Evolutionary conservation across 2,329 filamentous ascomycete species (phyloP).

Genomic region (Thelonectria discophora): DNA sequence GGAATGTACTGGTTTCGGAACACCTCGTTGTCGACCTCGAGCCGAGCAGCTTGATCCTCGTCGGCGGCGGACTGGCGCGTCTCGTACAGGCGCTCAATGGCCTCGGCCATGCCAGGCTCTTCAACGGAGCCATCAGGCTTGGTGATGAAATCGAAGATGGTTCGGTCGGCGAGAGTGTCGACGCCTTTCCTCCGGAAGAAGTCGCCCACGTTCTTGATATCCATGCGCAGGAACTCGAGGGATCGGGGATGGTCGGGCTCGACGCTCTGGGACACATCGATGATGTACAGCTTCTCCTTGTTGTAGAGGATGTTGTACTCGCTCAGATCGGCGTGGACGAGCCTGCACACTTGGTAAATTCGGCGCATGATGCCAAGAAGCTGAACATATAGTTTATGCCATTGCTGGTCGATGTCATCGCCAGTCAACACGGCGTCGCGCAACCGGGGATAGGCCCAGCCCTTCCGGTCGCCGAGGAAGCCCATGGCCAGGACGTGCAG

Average conservation of each 20-base stretch:
- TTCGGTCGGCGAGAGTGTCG: constrained; percentile 78
- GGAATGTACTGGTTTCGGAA: constrained; percentile 98
- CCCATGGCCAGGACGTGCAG: constrained; percentile 96
- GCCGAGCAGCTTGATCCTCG: constrained; percentile 63
- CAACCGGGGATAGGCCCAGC: constrained; percentile 86
- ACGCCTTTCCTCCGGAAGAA: constrained; percentile 92
- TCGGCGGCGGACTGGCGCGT: constrained; percentile 59
- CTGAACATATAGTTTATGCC: constrained; percentile 82
- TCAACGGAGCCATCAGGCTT: constrained; percentile 66
- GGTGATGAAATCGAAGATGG: constrained; percentile 87
- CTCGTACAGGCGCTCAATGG: constrained; percentile 74
- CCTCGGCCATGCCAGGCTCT: constrained; percentile 66
- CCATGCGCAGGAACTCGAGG: constrained; percentile 94
- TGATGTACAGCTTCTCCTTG: constrained; percentile 84
- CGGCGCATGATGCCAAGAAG: constrained; percentile 88
- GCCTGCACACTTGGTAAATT: constrained; percentile 89
- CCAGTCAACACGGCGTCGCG: constrained; percentile 82
- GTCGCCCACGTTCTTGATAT: constrained; percentile 95
- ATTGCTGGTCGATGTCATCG: constrained; percentile 74
- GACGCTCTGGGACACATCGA: constrained; percentile 97
- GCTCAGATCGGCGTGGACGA: constrained; percentile 95
- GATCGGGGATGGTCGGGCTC: constrained; percentile 95
- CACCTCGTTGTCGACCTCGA: constrained; percentile 86
- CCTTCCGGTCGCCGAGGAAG: constrained; percentile 87
- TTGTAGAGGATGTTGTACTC: constrained; percentile 98